Evolutionary conservation across 495 filamentous ascomycete genomes (phyloP).

Genomic region (Talaromyces wortmannii): DNA sequence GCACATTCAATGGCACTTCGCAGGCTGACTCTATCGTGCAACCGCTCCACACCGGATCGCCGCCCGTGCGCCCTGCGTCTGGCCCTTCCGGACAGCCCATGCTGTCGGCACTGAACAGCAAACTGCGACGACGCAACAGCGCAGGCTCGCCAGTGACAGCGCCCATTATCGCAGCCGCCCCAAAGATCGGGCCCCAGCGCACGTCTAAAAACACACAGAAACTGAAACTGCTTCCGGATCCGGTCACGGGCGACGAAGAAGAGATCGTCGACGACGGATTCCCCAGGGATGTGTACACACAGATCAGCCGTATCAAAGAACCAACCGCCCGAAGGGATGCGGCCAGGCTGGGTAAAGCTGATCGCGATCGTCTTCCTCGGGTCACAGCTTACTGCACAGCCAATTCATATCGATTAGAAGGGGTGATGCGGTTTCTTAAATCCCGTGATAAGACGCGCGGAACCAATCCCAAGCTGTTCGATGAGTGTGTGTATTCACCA

Average conservation of each 20-base stretch:
- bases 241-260: slow-evolving; percentile 67
- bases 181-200: slow-evolving; percentile 90
- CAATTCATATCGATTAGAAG: slow-evolving; percentile 80
- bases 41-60: slow-evolving; percentile 30
- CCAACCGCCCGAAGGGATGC: slow-evolving; percentile 89
- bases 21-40: slow-evolving; percentile 36
- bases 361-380: slow-evolving; percentile 76
- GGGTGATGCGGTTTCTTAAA: slow-evolving; percentile 83
- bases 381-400: slow-evolving; percentile 97
- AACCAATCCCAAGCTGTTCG: slow-evolving; percentile 81
- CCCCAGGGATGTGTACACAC: slow-evolving; percentile 91
- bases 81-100: slow-evolving; percentile 50
- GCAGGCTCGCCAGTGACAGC: slow-evolving; percentile 56
- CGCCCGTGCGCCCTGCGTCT: slow-evolving; percentile 27
- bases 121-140: slow-evolving; percentile 78
- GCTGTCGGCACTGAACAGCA: slow-evolving; percentile 79
- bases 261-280: slow-evolving; percentile 28
- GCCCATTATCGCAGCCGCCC: slow-evolving; percentile 31
- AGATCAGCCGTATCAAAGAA: slow-evolving; percentile 93
- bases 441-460: slow-evolving; percentile 66
- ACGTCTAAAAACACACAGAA: slow-evolving; percentile 95
- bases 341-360: slow-evolving; percentile 86
- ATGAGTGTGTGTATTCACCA: slow-evolving; percentile 94
- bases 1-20: slow-evolving; percentile 42
- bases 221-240: slow-evolving; percentile 87